Evolutionary conservation across 257 asterid genomes (phyloP).

Genomic region (Hygrophila difformis): DNA sequence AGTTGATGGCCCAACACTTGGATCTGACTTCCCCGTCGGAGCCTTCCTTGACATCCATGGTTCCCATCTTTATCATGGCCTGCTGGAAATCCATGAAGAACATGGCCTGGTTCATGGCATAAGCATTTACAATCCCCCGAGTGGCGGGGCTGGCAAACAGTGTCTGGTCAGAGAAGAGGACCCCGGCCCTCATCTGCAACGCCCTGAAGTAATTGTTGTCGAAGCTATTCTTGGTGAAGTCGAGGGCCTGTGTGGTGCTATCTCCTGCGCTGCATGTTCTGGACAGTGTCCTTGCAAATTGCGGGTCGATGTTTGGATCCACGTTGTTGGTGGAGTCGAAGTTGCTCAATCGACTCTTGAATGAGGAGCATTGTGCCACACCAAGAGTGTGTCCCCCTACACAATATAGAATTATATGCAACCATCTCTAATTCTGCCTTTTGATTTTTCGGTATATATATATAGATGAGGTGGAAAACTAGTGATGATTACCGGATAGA

Average conservation of each 20-base stretch:
- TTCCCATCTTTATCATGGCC: slow-evolving; percentile 78
- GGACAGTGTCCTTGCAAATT: slow-evolving; percentile 42
- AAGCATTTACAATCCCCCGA: slow-evolving; percentile 48
- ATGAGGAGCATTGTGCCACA: slow-evolving; percentile 79
- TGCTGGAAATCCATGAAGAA: slow-evolving; percentile 73
- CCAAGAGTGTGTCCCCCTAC: slow-evolving; percentile 90
- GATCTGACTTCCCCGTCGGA: slow-evolving; percentile 57
- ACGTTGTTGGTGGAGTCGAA: slow-evolving; percentile 53
- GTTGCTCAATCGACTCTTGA: slow-evolving; percentile 57
- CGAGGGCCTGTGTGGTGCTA: slow-evolving; percentile 60
- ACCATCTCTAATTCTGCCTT: no score
- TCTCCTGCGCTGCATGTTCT: slow-evolving; percentile 72
- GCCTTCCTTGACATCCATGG: slow-evolving; percentile 63
- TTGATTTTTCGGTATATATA: no score
- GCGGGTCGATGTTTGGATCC: slow-evolving; percentile 61
- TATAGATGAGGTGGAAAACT: no score
- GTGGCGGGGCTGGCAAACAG: slow-evolving; percentile 42
- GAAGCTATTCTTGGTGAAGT: slow-evolving; percentile 41
- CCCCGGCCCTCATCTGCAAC: slow-evolving; percentile 50
- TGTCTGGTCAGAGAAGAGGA: slow-evolving; percentile 81
- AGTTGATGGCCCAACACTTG: slow-evolving; percentile 42
- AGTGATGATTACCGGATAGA: slow-evolving; percentile 52
- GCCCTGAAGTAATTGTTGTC: slow-evolving; percentile 60
- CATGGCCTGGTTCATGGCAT: slow-evolving; percentile 68
- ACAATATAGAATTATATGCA: neutral